Conservation (phyloP, 2,329 filamentous ascomycete species). For the Stromatinia cepivora region DNA sequence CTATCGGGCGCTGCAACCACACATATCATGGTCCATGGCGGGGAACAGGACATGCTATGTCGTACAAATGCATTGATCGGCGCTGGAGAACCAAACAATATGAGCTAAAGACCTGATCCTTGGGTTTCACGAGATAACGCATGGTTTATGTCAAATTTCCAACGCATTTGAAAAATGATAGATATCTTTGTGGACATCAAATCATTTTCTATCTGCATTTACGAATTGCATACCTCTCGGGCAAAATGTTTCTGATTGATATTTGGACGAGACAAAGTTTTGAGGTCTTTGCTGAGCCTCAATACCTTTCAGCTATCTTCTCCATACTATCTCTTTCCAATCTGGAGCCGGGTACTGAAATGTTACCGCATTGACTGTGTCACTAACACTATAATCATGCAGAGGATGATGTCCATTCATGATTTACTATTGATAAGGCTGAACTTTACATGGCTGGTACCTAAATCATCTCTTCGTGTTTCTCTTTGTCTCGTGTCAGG, state of each 20-base stretch:
- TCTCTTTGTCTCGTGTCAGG: background rate
- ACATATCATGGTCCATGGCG: background rate
- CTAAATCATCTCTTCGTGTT: background rate
- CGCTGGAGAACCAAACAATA: background rate
- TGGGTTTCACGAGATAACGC: background rate
- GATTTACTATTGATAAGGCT: background rate
- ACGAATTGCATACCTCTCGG: background rate
- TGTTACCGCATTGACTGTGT: background rate
- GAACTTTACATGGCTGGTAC: background rate
- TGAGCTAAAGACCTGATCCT: background rate
- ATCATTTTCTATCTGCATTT: background rate
- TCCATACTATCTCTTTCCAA: background rate
- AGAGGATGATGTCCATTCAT: background rate
- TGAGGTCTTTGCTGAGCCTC: background rate
- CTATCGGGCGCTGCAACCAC: background rate
- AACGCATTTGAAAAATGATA: background rate
- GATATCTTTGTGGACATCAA: background rate
- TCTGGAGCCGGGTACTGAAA: background rate
- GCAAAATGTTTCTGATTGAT: too few species aligned
- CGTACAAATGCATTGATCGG: conserved; percentile 1
- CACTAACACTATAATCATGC: background rate
- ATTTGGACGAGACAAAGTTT: background rate
- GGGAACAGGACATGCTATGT: background rate
- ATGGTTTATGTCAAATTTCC: background rate
- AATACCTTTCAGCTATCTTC: background rate